Conservation (phyloP, 2,329 filamentous ascomycete species). For the Aspergillus fischeri region DNA sequence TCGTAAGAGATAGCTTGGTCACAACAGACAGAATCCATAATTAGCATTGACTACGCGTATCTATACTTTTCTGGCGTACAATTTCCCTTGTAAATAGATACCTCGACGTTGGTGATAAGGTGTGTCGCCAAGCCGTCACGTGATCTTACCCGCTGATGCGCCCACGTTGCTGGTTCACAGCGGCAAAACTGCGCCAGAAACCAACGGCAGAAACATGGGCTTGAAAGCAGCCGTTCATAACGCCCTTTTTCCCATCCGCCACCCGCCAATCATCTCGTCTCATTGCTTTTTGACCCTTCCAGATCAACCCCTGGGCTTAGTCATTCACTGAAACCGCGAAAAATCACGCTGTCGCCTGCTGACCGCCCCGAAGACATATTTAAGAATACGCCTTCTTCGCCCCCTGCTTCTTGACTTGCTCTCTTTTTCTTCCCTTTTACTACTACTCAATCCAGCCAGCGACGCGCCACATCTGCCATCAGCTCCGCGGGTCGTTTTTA, state of each 20-base stretch:
- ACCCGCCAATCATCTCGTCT: slow-evolving; percentile 32
- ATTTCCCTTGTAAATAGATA: not conserved
- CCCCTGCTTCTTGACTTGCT: slow-evolving; percentile 10
- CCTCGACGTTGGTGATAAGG: not conserved
- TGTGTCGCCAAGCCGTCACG: slow-evolving; percentile 9
- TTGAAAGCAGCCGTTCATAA: slow-evolving; percentile 40
- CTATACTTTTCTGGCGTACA: not conserved
- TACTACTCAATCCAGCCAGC: slow-evolving; percentile 6
- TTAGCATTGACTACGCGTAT: not conserved
- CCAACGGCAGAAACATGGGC: slow-evolving; percentile 23
- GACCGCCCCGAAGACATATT: slow-evolving; percentile 23
- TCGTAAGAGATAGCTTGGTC: not conserved
- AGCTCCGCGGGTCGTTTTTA: slow-evolving; percentile 12
- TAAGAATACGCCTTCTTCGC: slow-evolving; percentile 22
- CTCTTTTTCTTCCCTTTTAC: slow-evolving; percentile 16
- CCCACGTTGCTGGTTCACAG: not conserved
- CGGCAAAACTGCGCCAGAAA: slow-evolving; percentile 8
- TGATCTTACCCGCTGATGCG: slow-evolving; percentile 9
- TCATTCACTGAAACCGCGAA: slow-evolving; percentile 13
- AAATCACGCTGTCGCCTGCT: slow-evolving; percentile 19
- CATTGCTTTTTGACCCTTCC: slow-evolving; percentile 19
- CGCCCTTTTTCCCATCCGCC: slow-evolving; percentile 29
- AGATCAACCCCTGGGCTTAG: slow-evolving; percentile 25
- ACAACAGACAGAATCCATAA: not conserved
- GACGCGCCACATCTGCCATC: slow-evolving; percentile 17